A percentile compares a stretch with the other conserved stretches of the same genome.
phyloP scores from a whole-genome alignment of 495 filamentous ascomycete genomes.

The Margaritispora aquatica region DNA sequence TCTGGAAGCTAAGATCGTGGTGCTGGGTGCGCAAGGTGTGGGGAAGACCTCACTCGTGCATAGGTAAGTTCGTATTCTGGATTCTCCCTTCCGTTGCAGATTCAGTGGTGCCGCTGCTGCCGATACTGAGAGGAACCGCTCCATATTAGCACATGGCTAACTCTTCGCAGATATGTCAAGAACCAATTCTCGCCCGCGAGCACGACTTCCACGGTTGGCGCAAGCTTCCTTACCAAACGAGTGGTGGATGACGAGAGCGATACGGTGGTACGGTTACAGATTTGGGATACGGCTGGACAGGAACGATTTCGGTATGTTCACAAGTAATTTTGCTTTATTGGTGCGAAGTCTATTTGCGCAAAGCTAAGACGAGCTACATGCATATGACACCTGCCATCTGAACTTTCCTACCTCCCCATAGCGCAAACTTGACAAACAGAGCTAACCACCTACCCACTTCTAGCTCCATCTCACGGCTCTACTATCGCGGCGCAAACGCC shows the following conservation, averaged over 20 bases:
- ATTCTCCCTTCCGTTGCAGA: slow-evolving; percentile 10
- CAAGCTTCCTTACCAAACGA: slow-evolving; percentile 89
- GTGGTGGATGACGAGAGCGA: slow-evolving; percentile 78
- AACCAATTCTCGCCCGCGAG: slow-evolving; percentile 44
- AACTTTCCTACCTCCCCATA: neutral
- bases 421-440: neutral
- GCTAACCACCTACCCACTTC: neutral
- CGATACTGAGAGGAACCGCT: no score
- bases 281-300: slow-evolving; percentile 94
- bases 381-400: neutral
- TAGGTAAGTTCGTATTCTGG: slow-evolving; percentile 72
- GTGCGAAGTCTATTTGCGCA: neutral
- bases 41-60: slow-evolving; percentile 92
- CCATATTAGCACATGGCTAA: neutral
- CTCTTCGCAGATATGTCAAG: slow-evolving; percentile 20
- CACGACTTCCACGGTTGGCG: slow-evolving; percentile 79
- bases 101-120: no score
- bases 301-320: slow-evolving; percentile 68
- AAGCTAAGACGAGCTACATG: neutral
- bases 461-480: slow-evolving; percentile 76
- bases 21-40: slow-evolving; percentile 85
- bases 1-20: slow-evolving; percentile 89
- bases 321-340: neutral
- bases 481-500: slow-evolving; percentile 93
- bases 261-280: slow-evolving; percentile 75